Evolutionary conservation across 2,329 filamentous ascomycete genomes (phyloP).

Genomic region (Fusarium lateritium): DNA sequence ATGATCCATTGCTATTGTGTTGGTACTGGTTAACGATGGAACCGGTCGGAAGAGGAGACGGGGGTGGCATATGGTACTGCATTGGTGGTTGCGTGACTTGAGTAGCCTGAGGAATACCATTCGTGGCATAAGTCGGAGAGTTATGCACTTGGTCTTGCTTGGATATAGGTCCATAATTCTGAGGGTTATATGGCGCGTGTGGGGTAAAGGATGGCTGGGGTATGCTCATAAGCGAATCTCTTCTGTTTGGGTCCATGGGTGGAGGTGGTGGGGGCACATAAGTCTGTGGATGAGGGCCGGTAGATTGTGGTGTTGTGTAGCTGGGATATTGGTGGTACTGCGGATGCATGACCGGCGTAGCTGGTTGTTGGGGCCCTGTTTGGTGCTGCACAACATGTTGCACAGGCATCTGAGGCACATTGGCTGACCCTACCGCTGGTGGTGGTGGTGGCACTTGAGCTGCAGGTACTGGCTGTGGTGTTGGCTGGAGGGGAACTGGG

Average conservation of each 20-base stretch:
- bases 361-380: neutral
- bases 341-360: neutral
- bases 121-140: fast-evolving
- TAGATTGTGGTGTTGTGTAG: conserved; percentile 1
- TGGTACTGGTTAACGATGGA: conserved; percentile 2
- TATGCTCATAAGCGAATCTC: conserved; percentile 2
- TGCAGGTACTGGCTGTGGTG: neutral
- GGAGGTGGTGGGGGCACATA: neutral
- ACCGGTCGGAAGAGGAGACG: conserved; percentile 9
- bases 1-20: conserved; percentile 4
- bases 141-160: conserved; percentile 4
- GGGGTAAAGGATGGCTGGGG: conserved; percentile 1
- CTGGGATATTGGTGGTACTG: conserved; percentile 3
- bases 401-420: neutral
- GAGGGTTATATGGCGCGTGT: conserved; percentile 29
- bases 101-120: neutral
- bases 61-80: conserved; percentile 16
- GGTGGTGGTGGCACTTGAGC: neutral
- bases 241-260: neutral
- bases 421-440: no score
- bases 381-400: neutral
- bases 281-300: neutral
- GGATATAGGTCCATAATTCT: conserved; percentile 21
- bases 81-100: neutral
- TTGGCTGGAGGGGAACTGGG: neutral